phyloP scores from a whole-genome alignment of 257 asterid genomes.

The Echium plantagineum region DNA sequence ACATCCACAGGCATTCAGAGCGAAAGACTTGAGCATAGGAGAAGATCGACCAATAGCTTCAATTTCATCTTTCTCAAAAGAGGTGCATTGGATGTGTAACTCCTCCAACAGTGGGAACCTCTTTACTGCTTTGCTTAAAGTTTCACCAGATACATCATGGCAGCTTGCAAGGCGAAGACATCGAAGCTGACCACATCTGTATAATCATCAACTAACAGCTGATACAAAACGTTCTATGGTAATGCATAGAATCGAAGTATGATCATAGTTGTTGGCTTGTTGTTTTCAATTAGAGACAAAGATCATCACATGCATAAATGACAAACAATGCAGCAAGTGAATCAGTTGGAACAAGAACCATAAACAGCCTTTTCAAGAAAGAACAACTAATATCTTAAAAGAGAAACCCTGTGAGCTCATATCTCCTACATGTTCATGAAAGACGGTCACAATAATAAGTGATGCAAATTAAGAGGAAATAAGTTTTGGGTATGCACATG shows the following conservation, averaged over 20 bases:
- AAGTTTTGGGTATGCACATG: background rate
- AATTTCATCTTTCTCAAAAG: constrained; percentile 13
- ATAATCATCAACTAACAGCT: background rate
- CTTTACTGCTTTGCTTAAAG: constrained; percentile 17
- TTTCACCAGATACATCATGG: constrained; percentile 8
- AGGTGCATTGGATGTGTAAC: constrained; percentile 21
- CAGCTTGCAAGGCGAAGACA: constrained; percentile 18
- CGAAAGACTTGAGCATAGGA: constrained; percentile 27
- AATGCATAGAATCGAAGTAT: background rate
- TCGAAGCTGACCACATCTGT: constrained; percentile 18
- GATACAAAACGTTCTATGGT: background rate
- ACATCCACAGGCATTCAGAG: constrained; percentile 10
- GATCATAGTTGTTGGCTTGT: background rate
- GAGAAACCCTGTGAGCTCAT: background rate
- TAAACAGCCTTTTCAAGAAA: background rate
- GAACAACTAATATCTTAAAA: too few relatives aligned
- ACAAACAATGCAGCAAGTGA: background rate
- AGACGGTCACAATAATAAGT: constrained; percentile 1
- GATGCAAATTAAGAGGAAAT: background rate
- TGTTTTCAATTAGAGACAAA: background rate
- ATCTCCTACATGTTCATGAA: background rate
- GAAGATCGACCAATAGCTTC: constrained; percentile 29
- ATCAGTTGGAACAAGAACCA: too few relatives aligned
- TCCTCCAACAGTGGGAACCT: constrained; percentile 32
- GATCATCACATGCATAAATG: background rate